A percentile compares a stretch with the other conserved stretches of the same genome.
These are phyloP conservation scores for Murraya paniculata DNA, from an alignment of 345 rosid species.

Conservation along the genomic window DNA sequence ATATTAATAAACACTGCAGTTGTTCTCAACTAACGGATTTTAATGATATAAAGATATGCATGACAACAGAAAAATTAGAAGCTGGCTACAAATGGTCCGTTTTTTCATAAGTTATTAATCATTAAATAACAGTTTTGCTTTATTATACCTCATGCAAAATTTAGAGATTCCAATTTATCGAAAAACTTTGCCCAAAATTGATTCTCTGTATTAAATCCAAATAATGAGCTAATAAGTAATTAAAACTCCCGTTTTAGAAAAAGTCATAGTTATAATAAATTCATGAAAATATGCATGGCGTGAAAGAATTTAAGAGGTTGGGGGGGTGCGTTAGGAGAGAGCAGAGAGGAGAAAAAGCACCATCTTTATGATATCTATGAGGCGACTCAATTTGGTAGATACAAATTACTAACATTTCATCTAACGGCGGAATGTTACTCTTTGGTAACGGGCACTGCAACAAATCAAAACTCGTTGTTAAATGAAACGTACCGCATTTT, in stretches of 20 bases:
- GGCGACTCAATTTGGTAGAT: not conserved
- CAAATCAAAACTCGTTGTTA: not conserved
- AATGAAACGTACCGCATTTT: not conserved
- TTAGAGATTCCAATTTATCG: not conserved
- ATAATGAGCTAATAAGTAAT: not conserved
- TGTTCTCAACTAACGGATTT: not conserved
- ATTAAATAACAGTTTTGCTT: not conserved
- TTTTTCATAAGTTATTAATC: not conserved
- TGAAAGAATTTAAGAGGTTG: not conserved
- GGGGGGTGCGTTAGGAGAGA: not conserved
- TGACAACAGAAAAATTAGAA: not conserved
- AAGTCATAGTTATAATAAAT: not conserved
- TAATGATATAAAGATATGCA: not conserved
- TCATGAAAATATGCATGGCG: not conserved
- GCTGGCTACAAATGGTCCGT: not conserved
- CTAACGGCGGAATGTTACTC: not conserved
- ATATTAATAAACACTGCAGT: not conserved
- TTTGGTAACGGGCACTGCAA: not conserved
- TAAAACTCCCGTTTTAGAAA: not conserved
- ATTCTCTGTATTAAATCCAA: no score
- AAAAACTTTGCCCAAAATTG: not conserved
- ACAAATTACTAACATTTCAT: no score
- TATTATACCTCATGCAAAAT: not conserved
- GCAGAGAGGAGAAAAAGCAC: no score
- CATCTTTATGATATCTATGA: slow-evolving; percentile 1